These are phyloP conservation scores for Trypanosoma scelopori DNA, from an alignment of 208 protist species.

Conservation along the genomic window DNA sequence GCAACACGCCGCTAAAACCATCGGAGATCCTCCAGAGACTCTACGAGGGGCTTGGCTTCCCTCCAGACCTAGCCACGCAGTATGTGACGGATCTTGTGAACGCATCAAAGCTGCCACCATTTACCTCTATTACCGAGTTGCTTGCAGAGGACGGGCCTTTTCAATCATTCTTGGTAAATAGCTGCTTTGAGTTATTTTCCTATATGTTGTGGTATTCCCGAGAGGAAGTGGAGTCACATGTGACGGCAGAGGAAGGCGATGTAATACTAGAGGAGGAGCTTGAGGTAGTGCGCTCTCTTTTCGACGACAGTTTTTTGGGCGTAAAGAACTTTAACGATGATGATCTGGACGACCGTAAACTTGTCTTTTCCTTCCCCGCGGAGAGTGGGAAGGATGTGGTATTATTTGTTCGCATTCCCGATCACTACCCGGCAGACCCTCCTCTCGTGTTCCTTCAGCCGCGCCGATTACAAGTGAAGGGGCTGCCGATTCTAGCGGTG, in stretches of 20 bases:
- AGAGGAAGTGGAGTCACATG: conserved; percentile 36
- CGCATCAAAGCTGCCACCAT: conserved; percentile 45
- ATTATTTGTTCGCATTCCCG: conserved; percentile 62
- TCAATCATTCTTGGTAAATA: conserved; percentile 79
- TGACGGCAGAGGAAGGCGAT: conserved; percentile 52
- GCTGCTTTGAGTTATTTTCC: conserved; percentile 85
- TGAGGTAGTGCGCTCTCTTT: conserved; percentile 53
- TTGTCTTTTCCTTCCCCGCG: conserved; percentile 71
- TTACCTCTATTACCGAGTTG: conserved; percentile 63
- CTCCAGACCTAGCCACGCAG: conserved; percentile 75
- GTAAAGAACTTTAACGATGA: conserved; percentile 58
- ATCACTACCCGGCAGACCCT: conserved; percentile 77
- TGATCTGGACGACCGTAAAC: conserved; percentile 50
- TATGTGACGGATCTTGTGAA: conserved; percentile 73
- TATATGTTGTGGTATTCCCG: conserved; percentile 76
- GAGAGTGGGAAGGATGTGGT: conserved; percentile 49
- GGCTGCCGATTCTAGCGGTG: conserved; percentile 37
- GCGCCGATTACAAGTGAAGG: conserved; percentile 9
- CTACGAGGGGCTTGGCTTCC: conserved; percentile 87
- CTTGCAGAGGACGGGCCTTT: conserved; percentile 50
- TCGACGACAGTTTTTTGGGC: conserved; percentile 69
- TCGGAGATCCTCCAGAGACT: conserved; percentile 70
- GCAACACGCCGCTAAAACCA: conserved; percentile 72
- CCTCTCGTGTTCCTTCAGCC: conserved; percentile 70
- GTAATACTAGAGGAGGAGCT: conserved; percentile 71